Base-by-base conservation (phyloP, 176 grass and related monocot genomes). In the Typha latifolia region DNA sequence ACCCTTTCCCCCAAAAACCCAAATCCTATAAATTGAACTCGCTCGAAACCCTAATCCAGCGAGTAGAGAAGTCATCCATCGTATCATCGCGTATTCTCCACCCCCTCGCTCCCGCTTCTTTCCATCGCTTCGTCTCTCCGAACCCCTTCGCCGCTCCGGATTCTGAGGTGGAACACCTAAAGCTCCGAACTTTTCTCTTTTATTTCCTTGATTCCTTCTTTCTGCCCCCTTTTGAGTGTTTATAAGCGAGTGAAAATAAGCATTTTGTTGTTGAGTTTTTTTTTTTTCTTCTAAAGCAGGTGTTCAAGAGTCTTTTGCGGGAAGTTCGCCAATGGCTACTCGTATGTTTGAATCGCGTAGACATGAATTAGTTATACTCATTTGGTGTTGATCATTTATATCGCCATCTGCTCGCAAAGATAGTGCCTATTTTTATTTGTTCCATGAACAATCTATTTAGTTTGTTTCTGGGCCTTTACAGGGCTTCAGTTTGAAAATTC, bases 401-500 rank as follows among this genome's bases (percentile, higher is more conserved):
- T 43, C 37, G 9, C 5, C 37, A 43, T 9, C 37, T 43, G 37
- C 37, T 43, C 6, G 37, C 37, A 43, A 43, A 43, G 37, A 9
- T 43, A 9, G 37, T 9, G 9, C 9, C 37, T 43, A 1, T 6
- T 43, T 43, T 6, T 43, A 0, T 43, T 43, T 43, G 37, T 43
- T 43, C 2, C 37, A 1, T 43, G 37, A 43, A 43, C 37, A 10
- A 43, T 43, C 5, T 43, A 43, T 43, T 43, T 43, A 43, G 37
- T 43, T 43, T 43, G 5, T 43, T 10, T 43, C 1, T 59, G 15
- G 7, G 14, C 49, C 52, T 77, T 16, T 81, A 5, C 63, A 99
- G 95, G 95, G 66, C 80, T 99, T 74, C 89, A 85, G 67, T 99
- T 93, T 85, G 89, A 94, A 73, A 99, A 99, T 69, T 84, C 82